These are phyloP conservation scores for Lachnellula suecica DNA, from an alignment of 2,329 filamentous ascomycete genomes.

Conservation along the genomic window DNA sequence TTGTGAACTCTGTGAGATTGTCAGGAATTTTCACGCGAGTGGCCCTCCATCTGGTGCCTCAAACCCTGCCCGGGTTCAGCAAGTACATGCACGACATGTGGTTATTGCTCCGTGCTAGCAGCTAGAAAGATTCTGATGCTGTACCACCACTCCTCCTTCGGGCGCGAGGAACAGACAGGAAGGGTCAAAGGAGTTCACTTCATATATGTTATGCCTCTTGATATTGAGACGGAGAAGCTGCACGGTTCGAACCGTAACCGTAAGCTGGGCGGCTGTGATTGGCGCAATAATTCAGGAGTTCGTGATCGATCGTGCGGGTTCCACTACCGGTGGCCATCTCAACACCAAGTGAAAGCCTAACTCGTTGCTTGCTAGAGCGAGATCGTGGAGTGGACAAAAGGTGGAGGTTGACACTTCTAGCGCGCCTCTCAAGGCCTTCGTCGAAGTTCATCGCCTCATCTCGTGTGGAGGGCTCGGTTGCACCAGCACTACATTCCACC, in stretches of 20 bases:
- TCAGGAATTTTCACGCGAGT: background rate
- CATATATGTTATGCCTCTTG: background rate
- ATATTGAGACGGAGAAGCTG: background rate
- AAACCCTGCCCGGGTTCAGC: background rate
- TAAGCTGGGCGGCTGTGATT: background rate
- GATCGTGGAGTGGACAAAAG: background rate
- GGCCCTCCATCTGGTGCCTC: background rate
- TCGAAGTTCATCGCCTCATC: background rate
- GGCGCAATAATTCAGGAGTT: conserved; percentile 1
- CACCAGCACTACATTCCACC: too few relatives aligned
- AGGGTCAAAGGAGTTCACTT: conserved; percentile 9
- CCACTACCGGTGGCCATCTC: background rate
- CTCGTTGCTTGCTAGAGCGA: background rate
- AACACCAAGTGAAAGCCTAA: background rate
- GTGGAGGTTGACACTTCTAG: background rate
- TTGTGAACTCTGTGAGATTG: background rate
- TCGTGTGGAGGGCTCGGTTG: background rate
- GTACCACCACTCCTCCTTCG: conserved; percentile 8
- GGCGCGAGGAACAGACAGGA: conserved; percentile 8
- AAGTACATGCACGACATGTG: conserved; percentile 14
- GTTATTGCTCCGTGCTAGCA: conserved; percentile 2
- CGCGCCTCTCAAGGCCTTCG: background rate
- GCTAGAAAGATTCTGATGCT: background rate
- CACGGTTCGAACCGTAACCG: background rate
- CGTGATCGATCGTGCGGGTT: too few relatives aligned